Evolutionary conservation across 1,139 yeast species (phyloP).

Genomic region (Hemisphaericaspora lyxosophila): DNA sequence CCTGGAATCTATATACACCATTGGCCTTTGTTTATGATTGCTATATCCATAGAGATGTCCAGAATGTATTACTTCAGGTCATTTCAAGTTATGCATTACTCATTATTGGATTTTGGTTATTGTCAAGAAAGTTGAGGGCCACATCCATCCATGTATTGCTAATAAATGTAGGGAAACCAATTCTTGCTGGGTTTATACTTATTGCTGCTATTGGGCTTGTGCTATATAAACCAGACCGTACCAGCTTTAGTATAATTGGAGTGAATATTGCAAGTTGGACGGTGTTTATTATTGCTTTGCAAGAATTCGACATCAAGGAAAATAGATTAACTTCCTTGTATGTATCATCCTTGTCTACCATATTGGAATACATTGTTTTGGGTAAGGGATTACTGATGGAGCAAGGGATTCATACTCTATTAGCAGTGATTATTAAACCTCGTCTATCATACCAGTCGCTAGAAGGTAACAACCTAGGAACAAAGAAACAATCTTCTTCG

Average conservation of each 20-base stretch:
- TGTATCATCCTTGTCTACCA: constrained; percentile 19
- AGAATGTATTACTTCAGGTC: constrained; percentile 2
- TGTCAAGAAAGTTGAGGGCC: constrained; percentile 4
- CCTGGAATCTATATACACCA: constrained; percentile 27
- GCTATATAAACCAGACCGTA: constrained; percentile 6
- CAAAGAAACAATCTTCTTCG: constrained; percentile 11
- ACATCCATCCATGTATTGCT: constrained; percentile 8
- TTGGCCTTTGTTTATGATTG: constrained; percentile 24
- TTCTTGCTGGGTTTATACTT: constrained; percentile 1
- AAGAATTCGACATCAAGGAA: constrained; percentile 21
- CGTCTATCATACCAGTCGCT: constrained; percentile 8
- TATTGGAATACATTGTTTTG: constrained; percentile 24
- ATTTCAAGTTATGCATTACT: constrained; percentile 12
- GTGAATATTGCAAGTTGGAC: constrained; percentile 25
- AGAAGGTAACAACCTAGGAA: not conserved
- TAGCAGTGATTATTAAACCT: constrained; percentile 11
- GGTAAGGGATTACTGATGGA: constrained; percentile 8
- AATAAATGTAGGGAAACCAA: constrained; percentile 4
- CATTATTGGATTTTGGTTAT: constrained; percentile 8
- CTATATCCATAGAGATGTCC: constrained; percentile 11
- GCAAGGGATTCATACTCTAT: constrained; percentile 6
- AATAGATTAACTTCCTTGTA: constrained; percentile 19
- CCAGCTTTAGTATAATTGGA: constrained; percentile 23
- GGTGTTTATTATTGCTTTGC: constrained; percentile 26
- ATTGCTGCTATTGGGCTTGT: constrained; percentile 6